Evolutionary conservation across 1,139 yeast species (phyloP), one percentile per base, ranked within the genome.

Genomic region (Suhomyces yuchorum): DNA sequence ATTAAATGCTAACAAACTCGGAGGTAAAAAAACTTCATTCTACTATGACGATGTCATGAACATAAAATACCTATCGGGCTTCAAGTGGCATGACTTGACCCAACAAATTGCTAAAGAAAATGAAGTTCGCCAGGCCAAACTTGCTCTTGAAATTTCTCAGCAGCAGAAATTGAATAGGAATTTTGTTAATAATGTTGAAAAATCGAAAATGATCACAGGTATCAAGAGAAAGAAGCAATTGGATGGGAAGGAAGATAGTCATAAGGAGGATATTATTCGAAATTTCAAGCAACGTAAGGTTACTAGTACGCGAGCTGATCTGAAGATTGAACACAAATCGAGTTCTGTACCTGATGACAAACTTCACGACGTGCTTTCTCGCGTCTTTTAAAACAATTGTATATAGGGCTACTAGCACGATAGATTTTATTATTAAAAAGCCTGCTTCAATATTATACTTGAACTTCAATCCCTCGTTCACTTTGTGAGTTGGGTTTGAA

Each of bases 31-130:
- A 67, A 86, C 95, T 2, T 82, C 86, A n/a, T 92, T 87, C 62
- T 93, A 92, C 67, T 87, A 93, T 60, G 99, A 95, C 66, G 99
- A 95, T 70, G 85, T 93, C 19, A 77, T 95, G 71, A 93, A 91
- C 63, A 84, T 93, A 51, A 92, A 89, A 65, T 93, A 93, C 60
- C 74, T 93, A 53, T 85, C 91, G 12, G 91, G 93, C 5, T 95
- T 92, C 77, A 93, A 95, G 62, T 93, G 99, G 99, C 77, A 85
- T 51, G 96, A 95, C 60, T 75, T 93, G 61, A 91, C 98, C 1
- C 96, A 88, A 63, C 97, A 93, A 63, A 88, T 93, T 56, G 92
- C 97, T 5, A 82, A 82, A 60, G 99, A 93, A 67, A 86, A 87
- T 56, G 97, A 92, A 65, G 78, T 87, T 38, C 82, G 97, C 68